Base-by-base conservation (phyloP, 768 basidiomycete genomes). In the Kwoniella bestiolae region DNA sequence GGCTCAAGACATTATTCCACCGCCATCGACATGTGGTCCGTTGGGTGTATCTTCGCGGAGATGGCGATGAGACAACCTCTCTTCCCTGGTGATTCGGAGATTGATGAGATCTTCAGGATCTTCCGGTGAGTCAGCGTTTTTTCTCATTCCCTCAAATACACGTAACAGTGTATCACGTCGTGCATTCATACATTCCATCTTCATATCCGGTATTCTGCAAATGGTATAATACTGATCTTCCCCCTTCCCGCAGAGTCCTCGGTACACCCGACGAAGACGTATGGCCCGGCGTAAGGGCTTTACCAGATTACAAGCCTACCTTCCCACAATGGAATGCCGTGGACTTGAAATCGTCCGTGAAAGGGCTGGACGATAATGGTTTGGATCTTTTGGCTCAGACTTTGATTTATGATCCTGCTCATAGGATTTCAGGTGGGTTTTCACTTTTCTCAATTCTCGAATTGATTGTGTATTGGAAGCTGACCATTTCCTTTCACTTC, bases 1-100 rank as follows among this genome's bases (percentile, higher is more conserved):
- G 95, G 95, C 31, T 90, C 92, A 4, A 88, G 94, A 46, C 94
- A 98, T 80, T 99, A 99, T 83, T 90, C 92, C 16, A 99, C 96
- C 2, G 92, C 93, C 2, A 91, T 99, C 75, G 96, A 99, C 83
- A 96, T 98, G 92, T 99, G 96, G 96, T 94, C 92, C n/a, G 95
- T 99, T 23, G 96, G 79, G 4, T 97, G 94, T 78, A 98, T 99
- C 79, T 92, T 96, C 77, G 95, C 95, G 7, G 96, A 99, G 83
- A 97, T 98, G 95, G 90, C 92, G 59, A 91, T 94, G 90, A 91
- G 70, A 82, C 88, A 78, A 87, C 87, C 95, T 1, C 85, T 97
- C 12, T 99, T 99, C 86, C 95, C 96, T 25, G 96, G 96, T 4
- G 96, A 99, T 83, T 98, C 96, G 28, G 96, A 99, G 83, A 99